Evolutionary conservation across 495 filamentous ascomycete genomes (phyloP).

Genomic region (Aspergillus incahuasiensis): DNA sequence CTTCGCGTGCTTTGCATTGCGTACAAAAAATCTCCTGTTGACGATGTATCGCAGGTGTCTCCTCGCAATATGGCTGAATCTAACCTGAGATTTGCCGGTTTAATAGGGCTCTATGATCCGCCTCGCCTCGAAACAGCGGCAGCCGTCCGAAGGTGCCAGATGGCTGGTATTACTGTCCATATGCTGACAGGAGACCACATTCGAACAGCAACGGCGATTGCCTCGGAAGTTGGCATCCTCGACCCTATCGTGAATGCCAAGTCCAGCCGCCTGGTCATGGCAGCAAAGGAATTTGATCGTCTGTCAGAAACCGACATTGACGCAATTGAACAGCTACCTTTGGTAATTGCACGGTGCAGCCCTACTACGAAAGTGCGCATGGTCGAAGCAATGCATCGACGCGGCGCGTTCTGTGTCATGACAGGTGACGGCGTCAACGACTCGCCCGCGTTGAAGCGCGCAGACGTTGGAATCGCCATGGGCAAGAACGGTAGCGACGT

Average conservation of each 20-base stretch:
- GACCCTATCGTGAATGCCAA: conserved; percentile 44
- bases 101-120: conserved; percentile 65
- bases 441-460: conserved; percentile 68
- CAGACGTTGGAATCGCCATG: conserved; percentile 86
- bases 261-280: conserved; percentile 54
- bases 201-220: conserved; percentile 59
- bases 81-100: conserved; percentile 51
- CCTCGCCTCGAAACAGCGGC: conserved; percentile 60
- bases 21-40: conserved; percentile 36
- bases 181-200: conserved; percentile 68
- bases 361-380: conserved; percentile 66
- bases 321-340: conserved; percentile 53
- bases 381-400: conserved; percentile 65
- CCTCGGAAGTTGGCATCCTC: conserved; percentile 60
- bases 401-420: conserved; percentile 63
- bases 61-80: conserved; percentile 46
- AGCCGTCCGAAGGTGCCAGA: conserved; percentile 48
- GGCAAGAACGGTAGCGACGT: conserved; percentile 79
- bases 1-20: conserved; percentile 76
- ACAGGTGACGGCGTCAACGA: conserved; percentile 86
- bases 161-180: conserved; percentile 62
- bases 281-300: conserved; percentile 58
- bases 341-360: conserved; percentile 67
- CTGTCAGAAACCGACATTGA: conserved; percentile 59
- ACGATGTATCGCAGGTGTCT: conserved; percentile 22